Evolutionary conservation across 2,329 filamentous ascomycete species (phyloP).

Genomic region (Trichothecium sympodiale): DNA sequence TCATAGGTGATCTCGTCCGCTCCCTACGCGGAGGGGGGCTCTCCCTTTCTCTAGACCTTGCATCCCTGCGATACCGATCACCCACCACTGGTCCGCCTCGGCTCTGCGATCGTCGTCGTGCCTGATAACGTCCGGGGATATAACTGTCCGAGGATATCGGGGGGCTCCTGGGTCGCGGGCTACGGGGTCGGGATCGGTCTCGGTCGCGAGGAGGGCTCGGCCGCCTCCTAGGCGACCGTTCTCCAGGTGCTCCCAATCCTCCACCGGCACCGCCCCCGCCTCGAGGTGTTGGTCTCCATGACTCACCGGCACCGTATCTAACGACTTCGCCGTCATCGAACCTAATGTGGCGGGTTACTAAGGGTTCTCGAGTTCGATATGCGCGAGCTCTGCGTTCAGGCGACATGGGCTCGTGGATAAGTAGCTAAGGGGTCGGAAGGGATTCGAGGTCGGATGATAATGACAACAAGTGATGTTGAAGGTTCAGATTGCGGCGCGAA

Average conservation of each 20-base stretch:
- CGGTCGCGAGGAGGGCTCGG: conserved; percentile 8
- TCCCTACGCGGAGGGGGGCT: conserved; percentile 25
- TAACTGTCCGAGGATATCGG: conserved; percentile 32
- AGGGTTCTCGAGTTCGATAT: background rate
- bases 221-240: conserved; percentile 7
- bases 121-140: conserved; percentile 30
- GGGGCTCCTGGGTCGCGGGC: conserved; percentile 27
- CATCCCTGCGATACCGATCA: conserved; percentile 25
- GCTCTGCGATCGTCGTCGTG: conserved; percentile 30
- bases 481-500: no score
- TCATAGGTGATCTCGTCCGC: conserved; percentile 22
- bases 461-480: no score
- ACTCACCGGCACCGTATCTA: conserved; percentile 50
- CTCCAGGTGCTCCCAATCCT: conserved; percentile 10
- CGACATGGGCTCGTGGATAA: no score
- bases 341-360: conserved; percentile 19
- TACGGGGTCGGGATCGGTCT: conserved; percentile 17
- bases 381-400: no score
- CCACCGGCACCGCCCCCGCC: conserved; percentile 13
- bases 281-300: conserved; percentile 46
- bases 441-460: background rate
- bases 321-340: conserved; percentile 53
- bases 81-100: conserved; percentile 12
- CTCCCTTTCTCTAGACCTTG: conserved; percentile 27
- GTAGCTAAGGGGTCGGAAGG: background rate